Percentiles rank a stretch among this genome's conserved stretches.
Conservation (phyloP, 257 asterid genomes). For the Solanum ossicruentum region DNA sequence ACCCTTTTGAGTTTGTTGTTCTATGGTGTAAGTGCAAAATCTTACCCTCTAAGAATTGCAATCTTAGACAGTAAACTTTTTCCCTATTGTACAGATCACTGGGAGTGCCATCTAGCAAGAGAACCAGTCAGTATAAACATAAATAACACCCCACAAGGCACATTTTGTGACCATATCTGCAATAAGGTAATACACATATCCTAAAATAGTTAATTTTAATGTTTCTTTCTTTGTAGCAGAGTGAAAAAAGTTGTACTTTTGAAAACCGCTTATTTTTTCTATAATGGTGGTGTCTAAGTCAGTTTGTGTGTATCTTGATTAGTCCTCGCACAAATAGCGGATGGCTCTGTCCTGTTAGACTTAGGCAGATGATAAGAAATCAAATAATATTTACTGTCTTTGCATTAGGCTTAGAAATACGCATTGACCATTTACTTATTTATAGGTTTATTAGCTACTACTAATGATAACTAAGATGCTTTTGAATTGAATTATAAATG, state of each 20-base stretch:
- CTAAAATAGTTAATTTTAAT: not conserved
- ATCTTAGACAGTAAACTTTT: not conserved
- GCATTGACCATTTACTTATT: not conserved
- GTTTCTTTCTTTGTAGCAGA: not conserved
- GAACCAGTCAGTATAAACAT: conserved; percentile 18
- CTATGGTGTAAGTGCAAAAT: not conserved
- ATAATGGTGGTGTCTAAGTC: not conserved
- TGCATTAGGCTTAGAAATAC: not conserved
- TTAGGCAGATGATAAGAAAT: not conserved
- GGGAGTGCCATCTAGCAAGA: conserved; percentile 31
- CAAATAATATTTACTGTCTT: not conserved
- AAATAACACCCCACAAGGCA: conserved; percentile 20
- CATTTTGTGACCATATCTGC: conserved; percentile 33
- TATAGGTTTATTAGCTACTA: not conserved
- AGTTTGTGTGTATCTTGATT: not conserved
- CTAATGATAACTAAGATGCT: not conserved
- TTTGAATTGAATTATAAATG: not conserved
- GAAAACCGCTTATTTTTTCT: not conserved
- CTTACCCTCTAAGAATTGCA: not conserved
- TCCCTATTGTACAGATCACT: conserved; percentile 26
- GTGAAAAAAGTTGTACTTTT: not conserved
- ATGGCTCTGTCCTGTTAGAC: not conserved
- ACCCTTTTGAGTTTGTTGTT: not conserved
- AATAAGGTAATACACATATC: conserved; percentile 21
- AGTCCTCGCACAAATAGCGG: not conserved